Evolutionary conservation across 2,329 filamentous ascomycete species (phyloP).

Genomic region (Apiospora koreana): DNA sequence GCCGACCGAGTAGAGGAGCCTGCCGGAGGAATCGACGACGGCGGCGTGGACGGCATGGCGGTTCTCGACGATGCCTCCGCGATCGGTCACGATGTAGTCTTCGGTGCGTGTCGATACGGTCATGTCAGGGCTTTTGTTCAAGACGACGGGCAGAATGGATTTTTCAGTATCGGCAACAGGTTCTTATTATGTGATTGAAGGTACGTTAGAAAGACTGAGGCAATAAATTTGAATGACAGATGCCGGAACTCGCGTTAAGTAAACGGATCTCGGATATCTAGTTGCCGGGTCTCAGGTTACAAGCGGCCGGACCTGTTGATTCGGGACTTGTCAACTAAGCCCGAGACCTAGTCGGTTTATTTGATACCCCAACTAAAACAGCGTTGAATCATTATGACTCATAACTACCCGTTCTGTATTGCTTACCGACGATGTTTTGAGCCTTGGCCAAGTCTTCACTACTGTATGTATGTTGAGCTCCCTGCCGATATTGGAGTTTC

Average conservation of each 20-base stretch:
- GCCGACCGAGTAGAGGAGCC: slow-evolving; percentile 40
- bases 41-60: slow-evolving; percentile 44
- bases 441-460: too few relatives aligned
- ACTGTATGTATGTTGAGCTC: too few relatives aligned
- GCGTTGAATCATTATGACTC: background rate
- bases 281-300: background rate
- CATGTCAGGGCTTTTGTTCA: background rate
- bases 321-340: background rate
- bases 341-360: background rate
- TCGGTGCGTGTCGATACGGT: background rate
- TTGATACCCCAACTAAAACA: background rate
- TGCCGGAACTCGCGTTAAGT: background rate
- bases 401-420: background rate
- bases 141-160: background rate
- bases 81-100: slow-evolving; percentile 37
- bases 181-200: background rate
- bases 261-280: background rate
- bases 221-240: background rate
- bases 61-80: slow-evolving; percentile 45
- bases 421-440: too few relatives aligned
- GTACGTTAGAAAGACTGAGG: background rate
- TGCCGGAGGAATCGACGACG: slow-evolving; percentile 38
- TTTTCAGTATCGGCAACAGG: background rate
- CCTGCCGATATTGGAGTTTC: too few relatives aligned
- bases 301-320: background rate